Percentiles rank a stretch among this genome's conserved stretches.
Conservation (phyloP, 495 filamentous ascomycete genomes). For the Xeromyces bisporus region DNA sequence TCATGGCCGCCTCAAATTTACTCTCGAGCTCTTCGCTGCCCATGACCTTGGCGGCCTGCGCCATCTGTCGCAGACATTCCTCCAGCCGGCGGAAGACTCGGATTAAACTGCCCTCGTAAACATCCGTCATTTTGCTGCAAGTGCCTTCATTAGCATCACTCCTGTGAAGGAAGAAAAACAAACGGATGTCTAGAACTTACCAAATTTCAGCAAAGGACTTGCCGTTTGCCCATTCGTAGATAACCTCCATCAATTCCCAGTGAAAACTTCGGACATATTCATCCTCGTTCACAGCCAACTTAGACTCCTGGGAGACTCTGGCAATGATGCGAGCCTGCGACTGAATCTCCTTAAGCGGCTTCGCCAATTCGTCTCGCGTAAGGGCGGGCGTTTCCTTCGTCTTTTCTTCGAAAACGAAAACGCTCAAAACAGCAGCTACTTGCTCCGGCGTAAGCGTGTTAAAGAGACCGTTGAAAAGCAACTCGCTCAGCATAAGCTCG, state of each 20-base stretch:
- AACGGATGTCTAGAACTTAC: slow-evolving; percentile 34
- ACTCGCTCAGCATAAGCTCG: slow-evolving; percentile 77
- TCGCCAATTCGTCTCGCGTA: slow-evolving; percentile 58
- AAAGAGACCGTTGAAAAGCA: slow-evolving; percentile 95
- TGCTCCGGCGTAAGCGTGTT: slow-evolving; percentile 83
- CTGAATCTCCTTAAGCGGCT: slow-evolving; percentile 73
- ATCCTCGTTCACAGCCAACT: slow-evolving; percentile 76
- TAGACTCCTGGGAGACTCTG: slow-evolving; percentile 85
- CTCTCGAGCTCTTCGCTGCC: slow-evolving; percentile 80
- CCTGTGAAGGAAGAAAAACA: slow-evolving; percentile 8
- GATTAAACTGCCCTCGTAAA: slow-evolving; percentile 91
- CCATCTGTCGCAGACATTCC: slow-evolving; percentile 92
- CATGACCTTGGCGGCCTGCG: slow-evolving; percentile 94
- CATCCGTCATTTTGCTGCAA: slow-evolving; percentile 86
- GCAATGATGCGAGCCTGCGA: slow-evolving; percentile 69
- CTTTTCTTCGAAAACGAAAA: slow-evolving; percentile 96
- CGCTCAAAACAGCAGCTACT: slow-evolving; percentile 66
- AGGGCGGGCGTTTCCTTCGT: slow-evolving; percentile 49
- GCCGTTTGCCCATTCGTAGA: slow-evolving; percentile 85
- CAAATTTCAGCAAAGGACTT: slow-evolving; percentile 89
- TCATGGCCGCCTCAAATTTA: slow-evolving; percentile 71
- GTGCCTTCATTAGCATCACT: background rate
- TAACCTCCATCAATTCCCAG: slow-evolving; percentile 88
- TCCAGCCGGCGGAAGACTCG: slow-evolving; percentile 89
- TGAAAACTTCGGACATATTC: slow-evolving; percentile 82